Conservation (phyloP, 179 eudicot species). For the Heliamphora ciliata region DNA sequence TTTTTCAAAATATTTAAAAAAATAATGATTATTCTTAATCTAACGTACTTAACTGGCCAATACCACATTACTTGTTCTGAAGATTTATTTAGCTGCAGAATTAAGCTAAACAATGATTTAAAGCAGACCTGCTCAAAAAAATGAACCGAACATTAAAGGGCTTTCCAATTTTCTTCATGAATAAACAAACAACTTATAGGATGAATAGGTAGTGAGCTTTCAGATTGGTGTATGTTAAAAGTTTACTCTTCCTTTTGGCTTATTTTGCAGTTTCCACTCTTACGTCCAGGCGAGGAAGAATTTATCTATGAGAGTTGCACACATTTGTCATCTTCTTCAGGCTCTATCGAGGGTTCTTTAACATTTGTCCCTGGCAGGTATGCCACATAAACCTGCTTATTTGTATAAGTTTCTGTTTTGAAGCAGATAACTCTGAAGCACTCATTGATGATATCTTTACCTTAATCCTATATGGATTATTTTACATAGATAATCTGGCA, state of each 20-base stretch:
- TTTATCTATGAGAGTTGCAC: slow-evolving; percentile 83
- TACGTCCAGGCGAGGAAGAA: slow-evolving; percentile 65
- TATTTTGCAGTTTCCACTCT: slow-evolving; percentile 64
- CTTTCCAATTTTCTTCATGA: not conserved
- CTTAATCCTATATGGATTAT: not conserved
- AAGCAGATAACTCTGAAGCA: not conserved
- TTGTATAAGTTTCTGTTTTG: not conserved
- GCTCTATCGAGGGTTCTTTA: slow-evolving; percentile 84
- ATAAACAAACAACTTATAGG: not conserved
- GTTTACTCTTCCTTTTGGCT: not conserved
- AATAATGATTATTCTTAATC: no score
- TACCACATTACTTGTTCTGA: no score
- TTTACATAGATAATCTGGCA: not conserved
- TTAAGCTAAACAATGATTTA: no score
- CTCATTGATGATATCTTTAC: not conserved
- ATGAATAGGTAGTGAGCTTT: not conserved
- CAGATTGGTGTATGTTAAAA: not conserved
- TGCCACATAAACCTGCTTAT: not conserved
- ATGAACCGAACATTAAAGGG: not conserved
- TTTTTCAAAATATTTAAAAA: no score
- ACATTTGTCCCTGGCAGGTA: slow-evolving; percentile 93
- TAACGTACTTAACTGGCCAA: no score
- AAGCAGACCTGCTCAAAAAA: no score
- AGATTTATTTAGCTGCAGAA: no score
- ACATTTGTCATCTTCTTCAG: slow-evolving; percentile 28